These are phyloP conservation scores for Entonaema liquescens DNA, from an alignment of 495 filamentous ascomycete genomes.

Conservation along the genomic window DNA sequence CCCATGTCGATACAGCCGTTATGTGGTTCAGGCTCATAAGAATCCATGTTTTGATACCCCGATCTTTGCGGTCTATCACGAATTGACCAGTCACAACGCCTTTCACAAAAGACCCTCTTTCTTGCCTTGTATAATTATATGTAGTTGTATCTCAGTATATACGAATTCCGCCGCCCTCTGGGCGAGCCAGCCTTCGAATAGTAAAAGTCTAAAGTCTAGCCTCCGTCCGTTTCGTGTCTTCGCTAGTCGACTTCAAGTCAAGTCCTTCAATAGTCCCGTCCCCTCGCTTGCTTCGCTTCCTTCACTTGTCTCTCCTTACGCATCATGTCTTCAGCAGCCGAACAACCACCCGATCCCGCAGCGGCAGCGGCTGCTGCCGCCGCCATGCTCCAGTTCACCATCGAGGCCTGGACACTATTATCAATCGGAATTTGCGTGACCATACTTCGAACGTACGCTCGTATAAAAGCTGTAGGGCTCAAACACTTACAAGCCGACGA, in stretches of 20 bases:
- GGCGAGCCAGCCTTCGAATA: conserved; percentile 9
- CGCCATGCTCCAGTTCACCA: conserved; percentile 48
- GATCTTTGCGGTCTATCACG: conserved; percentile 21
- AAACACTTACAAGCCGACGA: conserved; percentile 50
- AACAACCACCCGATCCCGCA: conserved; percentile 21
- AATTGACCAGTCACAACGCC: conserved; percentile 38
- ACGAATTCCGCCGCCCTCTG: conserved; percentile 6
- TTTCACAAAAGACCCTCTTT: conserved; percentile 33
- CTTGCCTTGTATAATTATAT: conserved; percentile 17
- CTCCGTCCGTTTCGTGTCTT: conserved; percentile 19
- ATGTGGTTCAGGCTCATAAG: conserved; percentile 36
- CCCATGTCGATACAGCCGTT: conserved; percentile 34
- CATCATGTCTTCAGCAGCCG: conserved; percentile 32
- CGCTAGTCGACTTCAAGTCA: conserved; percentile 30
- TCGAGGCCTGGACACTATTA: conserved; percentile 59
- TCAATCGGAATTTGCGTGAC: conserved; percentile 50
- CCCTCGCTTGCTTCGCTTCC: conserved; percentile 13
- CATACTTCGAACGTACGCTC: conserved; percentile 48
- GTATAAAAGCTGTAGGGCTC: conserved; percentile 48
- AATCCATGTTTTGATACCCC: conserved; percentile 31
- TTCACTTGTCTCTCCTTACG: conserved; percentile 7
- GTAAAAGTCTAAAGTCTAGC: conserved; percentile 23
- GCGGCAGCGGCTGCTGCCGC: conserved; percentile 31
- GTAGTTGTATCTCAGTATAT: conserved; percentile 24
- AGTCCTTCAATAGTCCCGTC: conserved; percentile 23